phyloP scores from a whole-genome alignment of 164 flowering plant genomes.

The Aristolochia californica region DNA sequence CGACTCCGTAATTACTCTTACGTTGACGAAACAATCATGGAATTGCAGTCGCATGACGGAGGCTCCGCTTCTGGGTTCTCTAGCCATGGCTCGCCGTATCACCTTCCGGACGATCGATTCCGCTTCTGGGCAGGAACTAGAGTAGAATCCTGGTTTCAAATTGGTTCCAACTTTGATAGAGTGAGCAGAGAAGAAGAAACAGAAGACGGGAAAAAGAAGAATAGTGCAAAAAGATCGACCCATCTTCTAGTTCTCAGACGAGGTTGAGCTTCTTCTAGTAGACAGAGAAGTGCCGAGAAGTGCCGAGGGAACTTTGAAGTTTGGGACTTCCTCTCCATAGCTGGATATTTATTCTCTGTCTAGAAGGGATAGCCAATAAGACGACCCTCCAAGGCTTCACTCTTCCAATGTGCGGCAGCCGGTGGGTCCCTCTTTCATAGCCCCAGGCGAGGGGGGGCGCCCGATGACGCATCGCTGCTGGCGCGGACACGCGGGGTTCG shows the following conservation, averaged over 20 bases:
- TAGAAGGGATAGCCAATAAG: background rate
- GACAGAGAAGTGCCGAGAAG: conserved; percentile 2
- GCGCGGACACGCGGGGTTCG: no score
- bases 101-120: conserved; percentile 46
- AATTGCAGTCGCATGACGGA: conserved; percentile 95
- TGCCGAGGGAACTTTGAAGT: background rate
- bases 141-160: conserved; percentile 41
- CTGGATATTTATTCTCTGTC: no score
- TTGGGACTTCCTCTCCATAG: no score
- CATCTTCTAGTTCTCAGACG: no score
- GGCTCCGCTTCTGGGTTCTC: conserved; percentile 64
- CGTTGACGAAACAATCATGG: conserved; percentile 94
- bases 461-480: no score
- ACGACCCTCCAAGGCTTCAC: no score
- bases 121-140: conserved; percentile 59
- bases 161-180: background rate
- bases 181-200: background rate
- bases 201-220: no score
- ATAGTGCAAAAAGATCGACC: no score
- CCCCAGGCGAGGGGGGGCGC: no score
- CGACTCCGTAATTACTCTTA: conserved; percentile 12
- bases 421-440: no score
- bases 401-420: no score
- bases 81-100: conserved; percentile 42
- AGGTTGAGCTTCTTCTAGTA: no score